Evolutionary conservation across 257 asterid species (phyloP), one percentile per base, ranked within the genome.

Genomic region (Haberlea rhodopensis): DNA sequence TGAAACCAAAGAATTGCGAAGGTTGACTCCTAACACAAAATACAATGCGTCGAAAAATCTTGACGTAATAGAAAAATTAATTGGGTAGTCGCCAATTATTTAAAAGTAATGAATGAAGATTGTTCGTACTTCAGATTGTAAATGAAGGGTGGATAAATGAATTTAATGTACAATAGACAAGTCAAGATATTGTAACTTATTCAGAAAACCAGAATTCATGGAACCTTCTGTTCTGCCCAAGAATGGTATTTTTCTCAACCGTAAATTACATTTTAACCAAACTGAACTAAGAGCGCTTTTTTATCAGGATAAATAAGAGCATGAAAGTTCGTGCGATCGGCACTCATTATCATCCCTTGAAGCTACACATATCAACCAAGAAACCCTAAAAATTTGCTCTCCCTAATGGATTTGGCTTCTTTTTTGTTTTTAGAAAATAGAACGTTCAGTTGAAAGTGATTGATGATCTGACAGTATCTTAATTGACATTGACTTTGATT

Each of bases 361-460:
- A 63, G 40, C 65, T 60, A 49, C 68, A 55, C 26, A 63, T 75
- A 59, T 53, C 62, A 16, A 34, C 59, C 31, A 62, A 62, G 61
- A 69, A 71, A 72, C 73, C 70, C 72, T 59, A 72, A 49, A 57
- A 63, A 11, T 6, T 28, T 57, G 20, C 15, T 21, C n/a, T 3
- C 51, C 5, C 51, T 4, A 16, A 10, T 19, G 51, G 29, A 21
- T 53, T 62, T 45, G 29, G 49, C 31, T 15, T 21, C 29, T 54
- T 43, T 57, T 32, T 21, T 60, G 62, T 34, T 63, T 69, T 21
- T 25, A 29, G 62, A 56, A 60, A 51, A 2, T 65, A 15, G 54
- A 32, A 66, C 46, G 73, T 70, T 73, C 68, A 69, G 52, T 75
- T 43, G 60, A 20, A 65, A 37, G 51, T 49, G 55, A 67, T 63